Base-by-base conservation (phyloP, 306 rosid genomes). In the Vigna reflexopilosa region DNA sequence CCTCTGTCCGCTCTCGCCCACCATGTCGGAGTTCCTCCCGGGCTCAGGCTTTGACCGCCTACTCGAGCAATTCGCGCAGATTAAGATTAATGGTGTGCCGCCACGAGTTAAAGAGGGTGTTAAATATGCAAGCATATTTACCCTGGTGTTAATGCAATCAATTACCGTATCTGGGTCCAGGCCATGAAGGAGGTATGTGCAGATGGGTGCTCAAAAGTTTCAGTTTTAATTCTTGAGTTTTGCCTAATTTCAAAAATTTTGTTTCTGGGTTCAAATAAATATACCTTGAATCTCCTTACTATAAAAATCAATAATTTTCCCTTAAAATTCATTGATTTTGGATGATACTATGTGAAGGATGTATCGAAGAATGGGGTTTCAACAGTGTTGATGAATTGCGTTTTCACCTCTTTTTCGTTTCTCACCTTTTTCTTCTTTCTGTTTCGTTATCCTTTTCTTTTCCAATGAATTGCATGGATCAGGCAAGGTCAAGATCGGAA, bases 81-180 rank as follows among this genome's bases (percentile, higher is more conserved):
- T 95, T 69, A 96, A 95, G 71, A 76, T 89, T 42, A 88, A 88
- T 30, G 98, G 96, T 24, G 73, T 95, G 96, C 4, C 84, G 90
- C n/a, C 80, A 26, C 4, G 3, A 26, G 28, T 26, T 26, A 26
- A 26, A 26, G 4, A 0, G 28, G 3, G 28, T 26, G 28, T 2
- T 26, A 26, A 26, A 26, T 26, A 26, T 2, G 28, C 4, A 26
- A 26, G 1, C 28, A 26, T 26, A 26, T 2, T 26, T 26, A 26
- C 0, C 28, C 4, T 26, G 97, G 99, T 36, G 81, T 93, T 87
- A 93, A 93, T 34, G 88, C 96, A 80, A 67, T 88, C 87, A 93
- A 87, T 70, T 97, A 98, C 59, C 93, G 97, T 14, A 76, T 86
- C 72, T 95, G 99, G 99, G 93, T 90, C 48, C 86, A 74, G 7